Evolutionary conservation across 2,329 filamentous ascomycete species (phyloP), one percentile per base, ranked within the genome.

Genomic region (Trichophaea hybrida): DNA sequence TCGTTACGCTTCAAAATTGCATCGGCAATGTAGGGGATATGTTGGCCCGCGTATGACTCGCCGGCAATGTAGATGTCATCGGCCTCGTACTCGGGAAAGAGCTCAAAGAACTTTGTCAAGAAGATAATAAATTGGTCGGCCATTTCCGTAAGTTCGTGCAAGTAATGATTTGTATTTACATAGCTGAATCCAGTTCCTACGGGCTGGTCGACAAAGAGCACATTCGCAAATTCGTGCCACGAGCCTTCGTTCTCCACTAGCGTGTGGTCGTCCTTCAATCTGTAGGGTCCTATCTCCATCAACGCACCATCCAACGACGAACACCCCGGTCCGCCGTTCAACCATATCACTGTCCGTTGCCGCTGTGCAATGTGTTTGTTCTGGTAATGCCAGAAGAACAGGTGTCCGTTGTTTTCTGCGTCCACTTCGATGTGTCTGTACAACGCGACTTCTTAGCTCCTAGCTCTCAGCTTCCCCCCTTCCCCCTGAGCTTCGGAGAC

Each of bases 311-410:
- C 94, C 78, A 96, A 90, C 33, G 91, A 97, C 72, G 89, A 96
- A 73, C 93, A 98, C 33, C 94, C 93, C 1, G 93, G 93, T 0
- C 93, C 94, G 57, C 93, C 94, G 71, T 98, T 98, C 60, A 98
- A 75, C 93, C 94, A 98, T 69, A 98, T 83, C 8, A 98, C 86
- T 2, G 90, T 95, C 60, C 93, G 82, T 72, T 93, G 87, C 68
- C 80, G 82, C 71, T 97, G 87, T 59, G 89, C 91, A 67, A 98
- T 95, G 72, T 98, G 93, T 67, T 87, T 81, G 71, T 97, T 97
- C 71, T 95, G 83, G 71, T 87, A 96, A 70, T 96, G 88, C 93
- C 93, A 98, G 77, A 98, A 98, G 77, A 97, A 98, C 15, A 98
- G 75, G 73, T 97, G 94, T 67, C 88, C 91, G 71, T 97, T 88